These are phyloP conservation scores for Heliocybe sulcata DNA, from an alignment of 1,284 basidiomycete species.

Conservation along the genomic window DNA sequence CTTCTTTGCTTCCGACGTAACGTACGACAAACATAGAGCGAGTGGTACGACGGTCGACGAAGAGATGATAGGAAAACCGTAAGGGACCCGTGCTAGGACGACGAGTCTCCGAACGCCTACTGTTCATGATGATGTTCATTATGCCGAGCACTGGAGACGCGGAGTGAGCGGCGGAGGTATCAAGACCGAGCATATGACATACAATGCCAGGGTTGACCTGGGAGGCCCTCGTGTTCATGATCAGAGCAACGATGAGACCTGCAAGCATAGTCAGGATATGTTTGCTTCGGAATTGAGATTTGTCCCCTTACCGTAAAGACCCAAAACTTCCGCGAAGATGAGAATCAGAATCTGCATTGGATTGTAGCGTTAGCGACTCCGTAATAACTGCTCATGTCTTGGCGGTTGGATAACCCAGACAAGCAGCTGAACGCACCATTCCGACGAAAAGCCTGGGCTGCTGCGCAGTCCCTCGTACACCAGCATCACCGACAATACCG, in stretches of 20 bases:
- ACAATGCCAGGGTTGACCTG: conserved; percentile 1
- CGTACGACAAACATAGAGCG: neutral
- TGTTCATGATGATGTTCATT: neutral
- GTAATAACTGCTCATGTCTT: neutral
- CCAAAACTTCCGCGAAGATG: conserved; percentile 84
- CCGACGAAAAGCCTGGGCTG: conserved; percentile 93
- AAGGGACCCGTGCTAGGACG: neutral
- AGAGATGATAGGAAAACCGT: neutral
- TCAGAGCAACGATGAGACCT: conserved; percentile 84
- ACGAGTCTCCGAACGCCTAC: neutral
- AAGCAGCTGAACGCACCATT: conserved; percentile 40
- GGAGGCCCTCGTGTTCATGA: conserved; percentile 54
- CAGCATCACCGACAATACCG: conserved; percentile 94
- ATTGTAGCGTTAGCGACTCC: too few relatives aligned
- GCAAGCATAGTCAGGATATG: conserved; percentile 3
- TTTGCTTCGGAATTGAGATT: too few relatives aligned
- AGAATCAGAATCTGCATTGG: conserved; percentile 53
- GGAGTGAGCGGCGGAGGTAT: neutral
- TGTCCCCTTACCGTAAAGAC: conserved; percentile 62
- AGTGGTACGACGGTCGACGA: neutral
- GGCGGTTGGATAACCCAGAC: neutral
- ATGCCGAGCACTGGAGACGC: neutral
- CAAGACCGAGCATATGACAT: neutral
- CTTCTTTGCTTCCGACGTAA: neutral
- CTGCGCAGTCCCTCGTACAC: conserved; percentile 86